Percentiles rank a stretch among this genome's conserved stretches.
phyloP scores from a whole-genome alignment of 805 yeast species.

The Phaffomyces antillensis region DNA sequence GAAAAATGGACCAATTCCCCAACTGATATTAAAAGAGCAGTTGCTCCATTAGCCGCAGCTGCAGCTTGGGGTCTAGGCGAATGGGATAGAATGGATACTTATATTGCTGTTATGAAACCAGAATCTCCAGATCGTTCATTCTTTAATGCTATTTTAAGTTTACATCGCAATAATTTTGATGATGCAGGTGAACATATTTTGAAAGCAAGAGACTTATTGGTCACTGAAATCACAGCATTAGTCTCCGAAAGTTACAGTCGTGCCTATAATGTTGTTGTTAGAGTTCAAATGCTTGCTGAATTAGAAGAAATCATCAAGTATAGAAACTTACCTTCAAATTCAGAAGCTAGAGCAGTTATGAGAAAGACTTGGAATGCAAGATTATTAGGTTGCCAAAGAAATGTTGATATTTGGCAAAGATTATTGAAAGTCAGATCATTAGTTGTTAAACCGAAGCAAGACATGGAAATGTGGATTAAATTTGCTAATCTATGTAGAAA shows the following conservation, averaged over 20 bases:
- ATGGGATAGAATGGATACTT: conserved; percentile 94
- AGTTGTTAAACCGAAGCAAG: conserved; percentile 91
- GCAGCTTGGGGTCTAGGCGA: conserved; percentile 98
- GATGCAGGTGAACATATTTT: conserved; percentile 74
- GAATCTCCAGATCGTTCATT: conserved; percentile 95
- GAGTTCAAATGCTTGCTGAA: conserved; percentile 96
- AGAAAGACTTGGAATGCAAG: conserved; percentile 93
- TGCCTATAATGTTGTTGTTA: conserved; percentile 93
- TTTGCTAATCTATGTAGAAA: conserved; percentile 95
- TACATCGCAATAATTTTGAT: conserved; percentile 80
- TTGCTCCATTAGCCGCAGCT: conserved; percentile 97
- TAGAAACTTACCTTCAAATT: conserved; percentile 75
- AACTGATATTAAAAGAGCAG: conserved; percentile 66
- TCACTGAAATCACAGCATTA: conserved; percentile 88
- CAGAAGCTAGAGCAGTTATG: conserved; percentile 71
- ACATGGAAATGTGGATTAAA: conserved; percentile 96
- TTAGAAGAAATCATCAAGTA: conserved; percentile 90
- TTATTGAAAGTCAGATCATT: conserved; percentile 88
- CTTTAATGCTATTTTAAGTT: conserved; percentile 80
- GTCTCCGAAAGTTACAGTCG: conserved; percentile 94
- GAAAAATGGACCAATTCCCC: conserved; percentile 77
- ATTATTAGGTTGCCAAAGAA: conserved; percentile 86
- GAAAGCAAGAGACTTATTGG: conserved; percentile 81
- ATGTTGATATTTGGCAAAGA: conserved; percentile 98
- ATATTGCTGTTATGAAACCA: conserved; percentile 80